These are phyloP conservation scores for Aureobasidium sp. DNA, from an alignment of 2,329 filamentous ascomycete genomes.

Conservation along the genomic window DNA sequence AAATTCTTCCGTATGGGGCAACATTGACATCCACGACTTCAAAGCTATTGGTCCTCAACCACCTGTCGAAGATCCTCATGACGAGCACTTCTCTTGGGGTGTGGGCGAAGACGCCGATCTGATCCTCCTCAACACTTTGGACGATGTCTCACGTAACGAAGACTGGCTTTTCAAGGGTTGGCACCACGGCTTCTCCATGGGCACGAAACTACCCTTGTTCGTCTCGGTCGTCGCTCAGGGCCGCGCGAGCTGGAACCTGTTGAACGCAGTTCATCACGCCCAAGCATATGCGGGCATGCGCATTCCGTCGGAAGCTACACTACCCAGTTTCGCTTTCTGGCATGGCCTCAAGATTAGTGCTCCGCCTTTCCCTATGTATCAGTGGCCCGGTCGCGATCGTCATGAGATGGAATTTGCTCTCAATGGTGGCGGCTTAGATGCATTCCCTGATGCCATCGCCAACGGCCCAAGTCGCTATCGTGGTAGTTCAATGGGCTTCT, in stretches of 20 bases:
- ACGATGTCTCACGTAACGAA: constrained; percentile 17
- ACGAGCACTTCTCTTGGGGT: constrained; percentile 76
- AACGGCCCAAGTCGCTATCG: constrained; percentile 20
- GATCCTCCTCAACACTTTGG: constrained; percentile 18
- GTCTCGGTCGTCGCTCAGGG: constrained; percentile 34
- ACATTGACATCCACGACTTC: constrained; percentile 31
- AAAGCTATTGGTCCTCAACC: constrained; percentile 68
- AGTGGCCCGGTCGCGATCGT: constrained; percentile 23
- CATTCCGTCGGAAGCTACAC: constrained; percentile 32
- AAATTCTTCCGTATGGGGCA: constrained; percentile 32
- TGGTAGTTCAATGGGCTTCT: constrained; percentile 26
- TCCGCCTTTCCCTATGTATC: constrained; percentile 33
- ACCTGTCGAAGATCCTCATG: constrained; percentile 54
- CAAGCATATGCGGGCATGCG: constrained; percentile 28
- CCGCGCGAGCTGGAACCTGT: constrained; percentile 28
- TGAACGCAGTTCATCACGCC: constrained; percentile 30
- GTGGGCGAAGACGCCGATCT: constrained; percentile 83
- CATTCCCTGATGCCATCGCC: constrained; percentile 18
- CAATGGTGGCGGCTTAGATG: constrained; percentile 24
- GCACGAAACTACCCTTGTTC: constrained; percentile 26
- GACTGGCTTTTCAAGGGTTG: constrained; percentile 32
- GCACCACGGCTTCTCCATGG: constrained; percentile 26
- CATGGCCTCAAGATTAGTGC: constrained; percentile 35
- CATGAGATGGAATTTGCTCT: constrained; percentile 25
- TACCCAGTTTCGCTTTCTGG: constrained; percentile 34